Evolutionary conservation across 176 grass and related monocot species (phyloP).

Genomic region (Zoysia japonica): DNA sequence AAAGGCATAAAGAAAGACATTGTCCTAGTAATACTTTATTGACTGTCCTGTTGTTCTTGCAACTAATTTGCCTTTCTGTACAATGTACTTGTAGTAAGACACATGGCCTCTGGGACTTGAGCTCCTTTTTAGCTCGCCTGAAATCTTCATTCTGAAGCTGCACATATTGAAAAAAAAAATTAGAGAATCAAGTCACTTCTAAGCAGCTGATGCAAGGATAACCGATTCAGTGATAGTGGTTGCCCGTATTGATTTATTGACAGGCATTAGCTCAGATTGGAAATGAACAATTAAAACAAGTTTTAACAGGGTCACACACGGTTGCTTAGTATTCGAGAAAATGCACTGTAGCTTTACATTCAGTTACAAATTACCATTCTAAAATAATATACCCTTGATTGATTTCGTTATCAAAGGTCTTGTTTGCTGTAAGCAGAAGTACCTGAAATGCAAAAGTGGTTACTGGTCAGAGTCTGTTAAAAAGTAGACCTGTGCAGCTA

Average conservation of each 20-base stretch:
- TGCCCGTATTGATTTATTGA: constrained; percentile 8
- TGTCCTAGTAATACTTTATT: constrained; percentile 49
- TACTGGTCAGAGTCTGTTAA: constrained; percentile 47
- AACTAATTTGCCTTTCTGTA: constrained; percentile 43
- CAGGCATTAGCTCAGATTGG: constrained; percentile 9
- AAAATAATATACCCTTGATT: background rate
- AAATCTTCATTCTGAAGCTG: constrained; percentile 19
- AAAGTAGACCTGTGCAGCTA: constrained; percentile 5
- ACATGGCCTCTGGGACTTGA: constrained; percentile 21
- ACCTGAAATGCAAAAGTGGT: constrained; percentile 23
- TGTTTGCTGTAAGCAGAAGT: background rate
- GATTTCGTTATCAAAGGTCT: background rate
- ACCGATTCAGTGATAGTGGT: background rate
- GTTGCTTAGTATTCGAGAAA: too few relatives aligned
- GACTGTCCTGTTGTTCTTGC: constrained; percentile 33
- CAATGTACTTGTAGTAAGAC: background rate
- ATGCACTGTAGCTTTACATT: background rate
- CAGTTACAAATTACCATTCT: background rate
- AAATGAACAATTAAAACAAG: background rate
- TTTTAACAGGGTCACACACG: background rate
- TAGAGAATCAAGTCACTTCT: background rate
- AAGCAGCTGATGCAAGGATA: constrained; percentile 5
- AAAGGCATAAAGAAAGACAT: constrained; percentile 28
- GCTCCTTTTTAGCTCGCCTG: constrained; percentile 13
- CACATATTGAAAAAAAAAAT: constrained; percentile 2